Base-by-base conservation (phyloP, 768 basidiomycete genomes). In the Russula sp. region DNA sequence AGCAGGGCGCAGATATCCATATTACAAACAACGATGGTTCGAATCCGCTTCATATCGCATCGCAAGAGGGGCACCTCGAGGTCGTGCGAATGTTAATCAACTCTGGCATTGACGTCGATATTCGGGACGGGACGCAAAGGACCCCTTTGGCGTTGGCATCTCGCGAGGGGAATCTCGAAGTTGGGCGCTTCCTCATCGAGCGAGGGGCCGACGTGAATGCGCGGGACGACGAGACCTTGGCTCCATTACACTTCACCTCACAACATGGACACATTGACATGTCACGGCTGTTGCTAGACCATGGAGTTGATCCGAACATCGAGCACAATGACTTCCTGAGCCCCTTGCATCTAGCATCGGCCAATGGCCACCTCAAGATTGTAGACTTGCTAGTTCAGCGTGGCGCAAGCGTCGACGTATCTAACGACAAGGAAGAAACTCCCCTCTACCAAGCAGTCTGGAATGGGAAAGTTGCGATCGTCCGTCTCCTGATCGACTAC, bases 401-500 rank as follows among this genome's bases (percentile, higher is more conserved):
- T 36, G 52, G 52, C 5, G 52, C 52, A 34, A 53, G 32, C 11
- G 20, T 34, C 52, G 10, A 53, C 11, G 1, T 32, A 0, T 34
- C 4, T n/a, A 53, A 53, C 11, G 6, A 53, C 10, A 11, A 9
- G 10, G n/a, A 53, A 34, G 59, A 52, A n/a, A 52, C 59, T 7
- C 49, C 59, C 5, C 50, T 62, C 0, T 20, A 34, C 20, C 36
- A 7, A 16, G 53, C 61, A 24, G 26, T 34, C 10, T 5, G 22
- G 10, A 16, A 34, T 11, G 61, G 53, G 53, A 34, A 40, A 8
- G 50, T 38, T 18, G 36, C 36, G 9, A 26, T 30, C n/a, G 59
- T 40, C 22, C 49, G 40, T 28, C 26, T 34, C 24, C 22, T 61
- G 30, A 38, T 62, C 34, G 61, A 62, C 10, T 22, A 28, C 2